phyloP scores from a whole-genome alignment of 441 rosid genomes.

The Pelargonium myrrhifolium region DNA sequence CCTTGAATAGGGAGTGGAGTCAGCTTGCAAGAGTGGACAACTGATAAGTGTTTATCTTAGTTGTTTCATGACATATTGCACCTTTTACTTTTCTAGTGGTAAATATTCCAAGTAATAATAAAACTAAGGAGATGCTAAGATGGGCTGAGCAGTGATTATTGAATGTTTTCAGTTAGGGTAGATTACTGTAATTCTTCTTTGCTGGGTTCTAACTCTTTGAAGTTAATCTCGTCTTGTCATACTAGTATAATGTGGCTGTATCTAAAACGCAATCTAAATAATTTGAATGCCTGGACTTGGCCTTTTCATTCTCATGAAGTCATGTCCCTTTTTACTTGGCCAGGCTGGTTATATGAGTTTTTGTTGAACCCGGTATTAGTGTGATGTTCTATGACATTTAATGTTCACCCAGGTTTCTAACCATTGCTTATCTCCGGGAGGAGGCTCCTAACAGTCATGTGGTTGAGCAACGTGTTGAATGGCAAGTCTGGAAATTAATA shows the following conservation, averaged over 20 bases:
- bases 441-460: conserved; percentile 94
- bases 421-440: conserved; percentile 86
- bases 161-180: too few species aligned
- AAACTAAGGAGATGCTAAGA: too few species aligned
- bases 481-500: conserved; percentile 45
- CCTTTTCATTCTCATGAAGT: neutral
- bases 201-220: too few species aligned
- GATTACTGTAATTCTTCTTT: neutral
- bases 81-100: neutral
- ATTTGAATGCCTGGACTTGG: neutral
- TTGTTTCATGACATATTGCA: neutral
- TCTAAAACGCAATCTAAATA: neutral
- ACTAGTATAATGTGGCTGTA: neutral
- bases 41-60: too few species aligned
- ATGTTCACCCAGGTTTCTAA: conserved; percentile 58
- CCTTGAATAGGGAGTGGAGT: too few species aligned
- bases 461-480: conserved; percentile 93
- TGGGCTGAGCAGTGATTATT: too few species aligned
- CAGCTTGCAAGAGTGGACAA: conserved; percentile 14
- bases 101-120: too few species aligned
- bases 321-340: neutral
- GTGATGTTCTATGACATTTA: conserved; percentile 9
- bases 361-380: neutral
- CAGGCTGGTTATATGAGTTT: neutral
- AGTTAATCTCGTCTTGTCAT: neutral